These are phyloP conservation scores for Ploettnerulaceae sp. DNA, from an alignment of 2,329 filamentous ascomycete species.

Conservation along the genomic window DNA sequence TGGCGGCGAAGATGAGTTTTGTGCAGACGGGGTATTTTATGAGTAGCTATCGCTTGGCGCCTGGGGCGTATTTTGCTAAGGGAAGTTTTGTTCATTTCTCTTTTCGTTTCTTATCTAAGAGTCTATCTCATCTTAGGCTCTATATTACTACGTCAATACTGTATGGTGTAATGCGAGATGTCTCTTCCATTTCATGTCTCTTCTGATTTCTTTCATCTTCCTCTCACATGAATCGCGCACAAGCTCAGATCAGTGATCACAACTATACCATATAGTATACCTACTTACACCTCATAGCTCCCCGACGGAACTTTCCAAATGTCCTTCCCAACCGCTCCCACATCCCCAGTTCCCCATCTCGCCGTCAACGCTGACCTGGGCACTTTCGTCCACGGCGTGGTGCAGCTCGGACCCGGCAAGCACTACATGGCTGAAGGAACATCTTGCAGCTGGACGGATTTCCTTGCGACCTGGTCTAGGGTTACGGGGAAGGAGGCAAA, in stretches of 20 bases:
- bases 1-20: slow-evolving; percentile 45
- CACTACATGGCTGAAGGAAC: slow-evolving; percentile 21
- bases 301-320: slow-evolving; percentile 43
- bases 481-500: slow-evolving; percentile 6
- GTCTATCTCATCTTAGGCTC: too few relatives aligned
- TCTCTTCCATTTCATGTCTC: neutral
- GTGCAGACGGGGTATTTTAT: slow-evolving; percentile 34
- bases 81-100: slow-evolving; percentile 30
- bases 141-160: too few relatives aligned
- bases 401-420: slow-evolving; percentile 23
- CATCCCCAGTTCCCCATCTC: slow-evolving; percentile 40
- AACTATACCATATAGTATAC: neutral
- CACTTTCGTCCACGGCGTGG: slow-evolving; percentile 28
- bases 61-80: slow-evolving; percentile 43
- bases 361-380: slow-evolving; percentile 42
- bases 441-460: slow-evolving; percentile 18
- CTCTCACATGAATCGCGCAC: neutral
- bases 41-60: slow-evolving; percentile 44
- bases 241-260: neutral
- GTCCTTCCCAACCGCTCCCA: slow-evolving; percentile 41
- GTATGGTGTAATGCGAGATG: too few relatives aligned
- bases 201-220: neutral
- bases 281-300: slow-evolving; percentile 27
- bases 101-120: neutral
- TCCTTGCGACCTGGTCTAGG: slow-evolving; percentile 16